phyloP scores from a whole-genome alignment of 768 basidiomycete genomes.

The Psilocybe tampanensis region DNA sequence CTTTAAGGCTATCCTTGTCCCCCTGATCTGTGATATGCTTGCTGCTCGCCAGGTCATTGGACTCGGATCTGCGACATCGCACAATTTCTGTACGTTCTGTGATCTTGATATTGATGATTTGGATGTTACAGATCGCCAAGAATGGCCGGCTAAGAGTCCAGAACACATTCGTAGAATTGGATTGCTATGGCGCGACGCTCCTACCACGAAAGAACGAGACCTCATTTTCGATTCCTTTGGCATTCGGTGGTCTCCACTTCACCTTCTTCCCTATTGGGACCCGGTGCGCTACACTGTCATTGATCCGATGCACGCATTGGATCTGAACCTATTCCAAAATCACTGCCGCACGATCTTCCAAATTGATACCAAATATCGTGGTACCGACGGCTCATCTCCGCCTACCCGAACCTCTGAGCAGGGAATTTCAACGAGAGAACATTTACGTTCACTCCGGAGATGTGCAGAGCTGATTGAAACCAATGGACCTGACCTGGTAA shows the following conservation, averaged over 20 bases:
- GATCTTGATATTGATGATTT: conserved; percentile 23
- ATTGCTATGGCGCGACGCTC: conserved; percentile 21
- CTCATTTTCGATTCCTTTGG: conserved; percentile 22
- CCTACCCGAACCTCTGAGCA: neutral
- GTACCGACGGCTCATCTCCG: conserved; percentile 20
- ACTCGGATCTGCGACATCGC: conserved; percentile 12
- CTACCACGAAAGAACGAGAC: conserved; percentile 11
- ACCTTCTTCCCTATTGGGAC: conserved; percentile 18
- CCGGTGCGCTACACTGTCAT: conserved; percentile 11
- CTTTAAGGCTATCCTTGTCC: conserved; percentile 29
- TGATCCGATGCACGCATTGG: conserved; percentile 18
- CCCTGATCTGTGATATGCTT: conserved; percentile 36
- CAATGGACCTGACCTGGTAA: conserved; percentile 8
- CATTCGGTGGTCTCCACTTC: conserved; percentile 31
- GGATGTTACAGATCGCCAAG: conserved; percentile 14
- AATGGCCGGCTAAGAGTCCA: conserved; percentile 16
- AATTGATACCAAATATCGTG: conserved; percentile 17
- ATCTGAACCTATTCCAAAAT: conserved; percentile 17
- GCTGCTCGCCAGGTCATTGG: conserved; percentile 30
- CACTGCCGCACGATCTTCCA: conserved; percentile 21
- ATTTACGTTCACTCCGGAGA: neutral
- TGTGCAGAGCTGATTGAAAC: conserved; percentile 14
- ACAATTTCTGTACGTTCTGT: conserved; percentile 26
- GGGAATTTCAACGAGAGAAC: neutral
- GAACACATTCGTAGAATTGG: conserved; percentile 13